Evolutionary conservation across 1,284 basidiomycete genomes (phyloP).

Genomic region (Laetiporus sulphureus): DNA sequence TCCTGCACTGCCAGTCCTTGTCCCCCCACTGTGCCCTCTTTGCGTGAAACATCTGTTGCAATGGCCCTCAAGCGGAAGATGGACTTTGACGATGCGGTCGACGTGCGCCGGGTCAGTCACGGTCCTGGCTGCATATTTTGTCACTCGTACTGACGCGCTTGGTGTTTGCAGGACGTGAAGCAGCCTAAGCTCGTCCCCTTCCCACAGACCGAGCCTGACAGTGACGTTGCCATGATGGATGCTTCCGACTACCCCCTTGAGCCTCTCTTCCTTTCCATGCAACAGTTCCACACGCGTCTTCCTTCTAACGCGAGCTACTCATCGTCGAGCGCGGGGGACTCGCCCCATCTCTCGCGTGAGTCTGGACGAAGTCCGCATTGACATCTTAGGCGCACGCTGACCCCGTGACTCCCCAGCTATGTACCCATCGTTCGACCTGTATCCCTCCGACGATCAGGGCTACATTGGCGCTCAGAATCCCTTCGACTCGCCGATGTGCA

Average conservation of each 20-base stretch:
- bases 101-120: slow-evolving; percentile 31
- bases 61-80: slow-evolving; percentile 76
- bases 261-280: slow-evolving; percentile 41
- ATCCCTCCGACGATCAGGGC: slow-evolving; percentile 42
- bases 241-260: slow-evolving; percentile 46
- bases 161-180: slow-evolving; percentile 42
- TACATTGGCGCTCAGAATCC: slow-evolving; percentile 44
- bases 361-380: slow-evolving; percentile 10
- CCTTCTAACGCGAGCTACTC: slow-evolving; percentile 58
- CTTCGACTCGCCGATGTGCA: slow-evolving; percentile 30
- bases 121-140: slow-evolving; percentile 16
- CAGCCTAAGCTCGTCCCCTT: slow-evolving; percentile 69
- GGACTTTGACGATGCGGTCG: slow-evolving; percentile 46
- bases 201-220: slow-evolving; percentile 50
- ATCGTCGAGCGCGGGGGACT: slow-evolving; percentile 39
- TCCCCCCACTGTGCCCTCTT: slow-evolving; percentile 4
- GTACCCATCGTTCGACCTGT: slow-evolving; percentile 59
- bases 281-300: slow-evolving; percentile 55
- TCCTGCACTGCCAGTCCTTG: slow-evolving; percentile 15
- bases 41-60: too few relatives aligned
- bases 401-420: slow-evolving; percentile 30
- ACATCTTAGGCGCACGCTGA: slow-evolving; percentile 8
- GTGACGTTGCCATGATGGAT: slow-evolving; percentile 64
- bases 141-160: slow-evolving; percentile 12
- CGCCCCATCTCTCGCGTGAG: slow-evolving; percentile 34